Evolutionary conservation across 257 asterid genomes (phyloP).

Genomic region (Lithospermum erythrorhizon): DNA sequence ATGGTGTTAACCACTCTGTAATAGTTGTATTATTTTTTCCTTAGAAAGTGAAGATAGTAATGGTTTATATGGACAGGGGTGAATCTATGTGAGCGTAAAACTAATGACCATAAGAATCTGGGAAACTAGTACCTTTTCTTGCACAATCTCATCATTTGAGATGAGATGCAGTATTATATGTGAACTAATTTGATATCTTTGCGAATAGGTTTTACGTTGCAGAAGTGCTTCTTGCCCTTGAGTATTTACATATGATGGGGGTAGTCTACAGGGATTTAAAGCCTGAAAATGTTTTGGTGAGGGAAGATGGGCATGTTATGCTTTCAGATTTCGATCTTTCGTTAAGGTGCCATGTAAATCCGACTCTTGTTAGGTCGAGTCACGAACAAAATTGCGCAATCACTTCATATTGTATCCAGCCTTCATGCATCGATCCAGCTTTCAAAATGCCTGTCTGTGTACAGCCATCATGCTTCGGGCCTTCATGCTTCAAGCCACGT

Average conservation of each 20-base stretch:
- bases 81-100: too few species aligned
- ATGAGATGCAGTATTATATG: not conserved
- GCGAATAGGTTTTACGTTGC: constrained; percentile 69
- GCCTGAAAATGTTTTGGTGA: constrained; percentile 85
- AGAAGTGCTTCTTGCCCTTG: constrained; percentile 83
- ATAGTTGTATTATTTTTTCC: too few species aligned
- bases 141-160: not conserved
- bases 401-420: constrained; percentile 71
- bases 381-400: constrained; percentile 38
- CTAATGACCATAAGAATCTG: too few species aligned
- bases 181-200: constrained; percentile 1
- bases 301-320: constrained; percentile 96
- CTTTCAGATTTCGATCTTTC: constrained; percentile 87
- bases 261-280: constrained; percentile 81
- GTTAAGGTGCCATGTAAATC: constrained; percentile 60
- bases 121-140: too few species aligned
- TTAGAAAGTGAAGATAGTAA: not conserved
- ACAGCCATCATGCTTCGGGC: constrained; percentile 72
- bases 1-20: too few species aligned
- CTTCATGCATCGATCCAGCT: constrained; percentile 62
- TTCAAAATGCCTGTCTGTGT: constrained; percentile 68
- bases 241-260: constrained; percentile 94
- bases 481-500: constrained; percentile 85
- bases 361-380: constrained; percentile 54
- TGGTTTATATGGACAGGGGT: too few species aligned